A percentile compares a stretch with the other conserved stretches of the same genome.
Evolutionary conservation across 257 asterid species (phyloP).

Genomic region (Penstemon davidsonii): DNA sequence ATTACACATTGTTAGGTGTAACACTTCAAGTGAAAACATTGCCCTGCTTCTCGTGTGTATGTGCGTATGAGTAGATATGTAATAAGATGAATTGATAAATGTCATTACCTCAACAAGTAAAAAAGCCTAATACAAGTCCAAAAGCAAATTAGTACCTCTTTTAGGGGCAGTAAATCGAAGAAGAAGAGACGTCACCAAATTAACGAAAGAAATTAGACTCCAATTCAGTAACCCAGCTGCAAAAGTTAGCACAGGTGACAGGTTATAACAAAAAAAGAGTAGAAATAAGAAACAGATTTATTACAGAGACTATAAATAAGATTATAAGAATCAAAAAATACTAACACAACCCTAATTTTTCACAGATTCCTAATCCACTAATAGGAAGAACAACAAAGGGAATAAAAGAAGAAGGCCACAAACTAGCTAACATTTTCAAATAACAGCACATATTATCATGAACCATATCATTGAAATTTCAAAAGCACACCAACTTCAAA

Average conservation of each 20-base stretch:
- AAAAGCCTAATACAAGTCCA: conserved; percentile 20
- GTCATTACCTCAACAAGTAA: conserved; percentile 1
- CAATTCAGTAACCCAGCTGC: conserved; percentile 78
- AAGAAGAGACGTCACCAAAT: conserved; percentile 67
- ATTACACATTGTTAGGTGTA: no score
- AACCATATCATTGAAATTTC: neutral
- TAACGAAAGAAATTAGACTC: conserved; percentile 75
- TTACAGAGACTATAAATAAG: no score
- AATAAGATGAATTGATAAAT: conserved; percentile 1
- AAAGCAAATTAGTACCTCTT: conserved; percentile 53
- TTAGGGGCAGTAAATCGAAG: conserved; percentile 61
- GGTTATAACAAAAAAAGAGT: neutral
- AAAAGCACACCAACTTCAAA: no score
- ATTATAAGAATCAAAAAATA: neutral
- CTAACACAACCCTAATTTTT: neutral
- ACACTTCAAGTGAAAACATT: neutral
- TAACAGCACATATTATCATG: neutral
- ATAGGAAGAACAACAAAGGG: neutral
- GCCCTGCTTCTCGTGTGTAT: no score
- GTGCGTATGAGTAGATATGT: no score
- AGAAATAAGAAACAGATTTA: conserved; percentile 1
- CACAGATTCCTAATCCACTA: conserved; percentile 7
- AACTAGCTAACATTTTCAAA: neutral
- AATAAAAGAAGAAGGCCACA: neutral
- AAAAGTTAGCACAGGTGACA: conserved; percentile 14